Evolutionary conservation across 2,329 filamentous ascomycete species (phyloP).

Genomic region (Epicoccum nigrum): DNA sequence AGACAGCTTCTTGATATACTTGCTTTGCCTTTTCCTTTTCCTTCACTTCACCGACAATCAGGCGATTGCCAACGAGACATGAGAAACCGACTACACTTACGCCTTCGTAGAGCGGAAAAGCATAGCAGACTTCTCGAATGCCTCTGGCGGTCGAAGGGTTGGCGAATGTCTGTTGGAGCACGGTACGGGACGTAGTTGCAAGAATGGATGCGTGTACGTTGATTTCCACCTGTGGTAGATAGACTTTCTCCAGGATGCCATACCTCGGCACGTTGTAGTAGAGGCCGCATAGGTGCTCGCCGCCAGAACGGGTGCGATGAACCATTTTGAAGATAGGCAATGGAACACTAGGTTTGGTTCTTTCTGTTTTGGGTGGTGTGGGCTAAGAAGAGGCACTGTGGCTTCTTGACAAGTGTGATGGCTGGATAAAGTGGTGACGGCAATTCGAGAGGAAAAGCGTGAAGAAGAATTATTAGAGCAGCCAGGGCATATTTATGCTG

Average conservation of each 20-base stretch:
- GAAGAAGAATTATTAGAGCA: background rate
- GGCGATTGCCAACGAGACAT: conserved; percentile 66
- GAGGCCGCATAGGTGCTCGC: conserved; percentile 34
- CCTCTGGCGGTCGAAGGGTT: conserved; percentile 58
- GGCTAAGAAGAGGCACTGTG: too few relatives aligned
- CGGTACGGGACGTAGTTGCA: conserved; percentile 59
- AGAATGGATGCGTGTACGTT: conserved; percentile 67
- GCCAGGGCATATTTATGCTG: conserved; percentile 1
- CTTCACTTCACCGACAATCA: conserved; percentile 70
- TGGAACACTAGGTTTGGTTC: too few relatives aligned
- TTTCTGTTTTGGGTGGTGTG: too few relatives aligned
- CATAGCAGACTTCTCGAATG: conserved; percentile 66
- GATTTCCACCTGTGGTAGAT: conserved; percentile 65
- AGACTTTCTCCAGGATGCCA: conserved; percentile 22
- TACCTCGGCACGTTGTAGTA: conserved; percentile 31
- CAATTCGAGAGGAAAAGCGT: conserved; percentile 4
- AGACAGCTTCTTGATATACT: conserved; percentile 65
- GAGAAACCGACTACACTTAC: conserved; percentile 72
- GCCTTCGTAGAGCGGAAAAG: conserved; percentile 75
- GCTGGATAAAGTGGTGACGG: background rate
- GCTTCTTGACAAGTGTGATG: too few relatives aligned
- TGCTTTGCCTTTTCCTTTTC: conserved; percentile 66
- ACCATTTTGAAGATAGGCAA: background rate
- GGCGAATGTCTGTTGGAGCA: conserved; percentile 64
- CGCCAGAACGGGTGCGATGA: background rate